A percentile compares a stretch with the other conserved stretches of the same genome.
Conservation (phyloP, 176 grass and related monocot genomes). For the Aegilops bicornis region DNA sequence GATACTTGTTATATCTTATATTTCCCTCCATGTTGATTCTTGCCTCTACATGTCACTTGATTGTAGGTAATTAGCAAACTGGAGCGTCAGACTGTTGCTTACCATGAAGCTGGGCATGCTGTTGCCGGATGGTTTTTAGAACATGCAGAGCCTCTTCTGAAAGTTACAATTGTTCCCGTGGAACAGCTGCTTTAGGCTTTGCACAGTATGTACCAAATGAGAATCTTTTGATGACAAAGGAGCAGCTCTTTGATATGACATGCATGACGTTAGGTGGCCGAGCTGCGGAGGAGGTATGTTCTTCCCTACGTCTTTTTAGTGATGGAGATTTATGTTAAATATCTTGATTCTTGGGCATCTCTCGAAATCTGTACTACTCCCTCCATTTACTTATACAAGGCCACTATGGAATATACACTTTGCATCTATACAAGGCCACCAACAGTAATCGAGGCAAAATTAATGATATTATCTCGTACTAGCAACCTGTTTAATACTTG, state of each 20-base stretch:
- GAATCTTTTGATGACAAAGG: constrained; percentile 97
- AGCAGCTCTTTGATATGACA: constrained; percentile 98
- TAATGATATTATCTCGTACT: too few species aligned
- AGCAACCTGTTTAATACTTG: too few species aligned
- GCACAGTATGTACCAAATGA: constrained; percentile 94
- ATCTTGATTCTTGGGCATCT: neutral
- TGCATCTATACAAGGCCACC: too few species aligned
- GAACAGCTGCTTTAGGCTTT: constrained; percentile 97
- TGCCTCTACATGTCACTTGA: neutral
- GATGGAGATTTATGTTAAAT: constrained; percentile 22
- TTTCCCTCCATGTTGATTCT: constrained; percentile 20
- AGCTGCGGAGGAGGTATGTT: constrained; percentile 86
- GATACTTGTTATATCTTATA: neutral
- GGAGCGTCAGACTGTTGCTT: constrained; percentile 78
- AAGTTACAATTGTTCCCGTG: constrained; percentile 98
- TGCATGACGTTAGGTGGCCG: constrained; percentile 98
- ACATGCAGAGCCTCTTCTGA: constrained; percentile 91
- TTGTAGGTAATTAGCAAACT: constrained; percentile 94
- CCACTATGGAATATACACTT: too few species aligned
- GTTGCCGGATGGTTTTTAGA: constrained; percentile 98
- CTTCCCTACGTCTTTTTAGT: neutral
- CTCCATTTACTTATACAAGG: too few species aligned
- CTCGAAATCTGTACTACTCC: neutral
- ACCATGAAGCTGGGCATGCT: constrained; percentile 82
- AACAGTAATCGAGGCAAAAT: too few species aligned